Percentiles rank a stretch among this genome's conserved stretches.
phyloP scores from a whole-genome alignment of 352 stramenopile genomes.

The Phytophthora crassamura region DNA sequence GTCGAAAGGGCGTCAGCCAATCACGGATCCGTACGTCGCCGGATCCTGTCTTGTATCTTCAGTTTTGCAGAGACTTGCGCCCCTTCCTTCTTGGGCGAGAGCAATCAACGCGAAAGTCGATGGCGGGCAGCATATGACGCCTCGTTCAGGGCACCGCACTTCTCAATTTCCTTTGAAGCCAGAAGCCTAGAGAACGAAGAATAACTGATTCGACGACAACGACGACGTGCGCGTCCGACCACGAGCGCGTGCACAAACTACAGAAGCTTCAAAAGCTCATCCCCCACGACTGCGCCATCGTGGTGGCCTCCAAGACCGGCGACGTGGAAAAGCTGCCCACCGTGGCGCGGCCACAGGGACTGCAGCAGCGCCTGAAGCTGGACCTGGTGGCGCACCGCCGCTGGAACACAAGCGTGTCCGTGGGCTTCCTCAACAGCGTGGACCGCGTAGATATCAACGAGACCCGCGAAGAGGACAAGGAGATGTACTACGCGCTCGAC shows the following conservation, averaged over 20 bases:
- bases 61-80: conserved; percentile 17
- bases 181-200: background rate
- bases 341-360: conserved; percentile 24
- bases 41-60: conserved; percentile 35
- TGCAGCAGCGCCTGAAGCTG: conserved; percentile 31
- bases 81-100: background rate
- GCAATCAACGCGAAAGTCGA: conserved; percentile 7
- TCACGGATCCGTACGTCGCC: conserved; percentile 11
- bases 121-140: conserved; percentile 9
- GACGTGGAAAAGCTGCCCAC: conserved; percentile 22
- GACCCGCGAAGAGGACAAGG: conserved; percentile 27
- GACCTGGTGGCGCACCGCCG: conserved; percentile 47
- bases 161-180: conserved; percentile 22
- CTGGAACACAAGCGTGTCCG: conserved; percentile 38
- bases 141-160: conserved; percentile 14
- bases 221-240: conserved; percentile 18
- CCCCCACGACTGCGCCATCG: conserved; percentile 39
- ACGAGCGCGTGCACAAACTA: conserved; percentile 20
- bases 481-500: conserved; percentile 48
- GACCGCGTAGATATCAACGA: conserved; percentile 55
- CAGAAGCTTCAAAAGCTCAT: conserved; percentile 43
- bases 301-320: conserved; percentile 23
- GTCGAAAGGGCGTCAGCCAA: conserved; percentile 9
- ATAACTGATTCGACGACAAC: conserved; percentile 21
- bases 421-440: conserved; percentile 54